Evolutionary conservation across 768 basidiomycete species (phyloP).

Genomic region (Coprinopsis marcescibilis): DNA sequence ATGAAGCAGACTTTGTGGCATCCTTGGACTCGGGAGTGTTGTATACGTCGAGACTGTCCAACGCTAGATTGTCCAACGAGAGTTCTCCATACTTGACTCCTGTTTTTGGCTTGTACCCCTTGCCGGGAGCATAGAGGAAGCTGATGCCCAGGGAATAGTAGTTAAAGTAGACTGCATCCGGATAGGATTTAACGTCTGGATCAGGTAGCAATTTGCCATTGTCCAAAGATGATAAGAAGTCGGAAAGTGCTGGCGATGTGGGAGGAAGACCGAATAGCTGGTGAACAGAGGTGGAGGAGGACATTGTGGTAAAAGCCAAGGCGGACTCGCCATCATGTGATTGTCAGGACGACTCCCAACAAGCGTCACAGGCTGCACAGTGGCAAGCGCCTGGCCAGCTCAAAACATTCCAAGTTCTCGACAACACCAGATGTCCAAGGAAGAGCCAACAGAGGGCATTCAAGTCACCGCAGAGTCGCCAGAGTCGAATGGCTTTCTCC

Average conservation of each 20-base stretch:
- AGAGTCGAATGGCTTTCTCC: neutral
- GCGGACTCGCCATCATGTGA: neutral
- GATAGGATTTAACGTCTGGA: constrained; percentile 74
- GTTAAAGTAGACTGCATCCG: constrained; percentile 85
- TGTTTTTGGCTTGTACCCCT: constrained; percentile 54
- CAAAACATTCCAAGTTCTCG: too few species aligned
- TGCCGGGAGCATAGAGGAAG: constrained; percentile 63
- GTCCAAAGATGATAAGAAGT: constrained; percentile 30
- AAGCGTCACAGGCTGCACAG: too few species aligned
- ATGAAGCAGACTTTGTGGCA: constrained; percentile 22
- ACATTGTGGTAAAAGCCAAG: neutral
- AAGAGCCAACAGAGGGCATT: neutral
- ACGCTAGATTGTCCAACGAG: constrained; percentile 40
- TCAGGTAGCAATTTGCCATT: constrained; percentile 1
- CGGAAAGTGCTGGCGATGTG: constrained; percentile 35
- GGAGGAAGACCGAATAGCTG: constrained; percentile 50
- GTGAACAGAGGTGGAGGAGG: constrained; percentile 14
- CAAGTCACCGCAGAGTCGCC: neutral
- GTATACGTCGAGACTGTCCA: constrained; percentile 82
- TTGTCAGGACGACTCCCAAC: neutral
- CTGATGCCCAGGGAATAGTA: constrained; percentile 78
- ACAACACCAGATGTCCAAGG: constrained; percentile 6
- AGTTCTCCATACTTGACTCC: constrained; percentile 33
- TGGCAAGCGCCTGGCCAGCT: too few species aligned
- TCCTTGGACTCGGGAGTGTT: constrained; percentile 41